Base-by-base conservation (phyloP, 73 alveolate species). In the Durusdinium trenchii region DNA sequence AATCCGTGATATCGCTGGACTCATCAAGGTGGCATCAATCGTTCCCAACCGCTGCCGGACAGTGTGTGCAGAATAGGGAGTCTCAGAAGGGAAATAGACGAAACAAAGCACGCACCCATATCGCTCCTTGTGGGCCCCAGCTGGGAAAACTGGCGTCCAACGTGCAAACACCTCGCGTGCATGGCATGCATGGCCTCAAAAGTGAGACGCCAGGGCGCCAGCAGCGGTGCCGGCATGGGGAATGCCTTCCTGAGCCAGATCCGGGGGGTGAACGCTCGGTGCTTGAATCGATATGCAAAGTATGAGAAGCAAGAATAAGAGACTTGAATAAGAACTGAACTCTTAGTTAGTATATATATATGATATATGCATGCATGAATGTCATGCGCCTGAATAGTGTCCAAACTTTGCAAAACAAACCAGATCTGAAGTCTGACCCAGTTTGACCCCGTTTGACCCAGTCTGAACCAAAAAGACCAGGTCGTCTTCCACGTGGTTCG, bases 201-300 rank as follows among this genome's bases (percentile, higher is more conserved):
- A 0, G 26, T 78, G 38, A 30, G 46, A 14, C 78, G 42, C 91
- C 99, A 99, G 99, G 99, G 99, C 43, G 99, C 99, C 38, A 98
- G 99, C 45, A 99, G 99, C 36, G 99, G 99, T 51, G 99, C 99
- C 96, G 99, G 99, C 35, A 99, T 99, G 99, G 99, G 99, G 83
- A 99, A 99, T 87, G 99, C 99, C 51, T 99, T 99, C 99, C 99
- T 99, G 82, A 99, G 99, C 73, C 99, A 99, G 95, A 99, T 99
- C 94, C 99, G 99, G 76, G 99, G 99, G 57, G 99, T 99, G 46
- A 99, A 99, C 99, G 99, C 84, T 0, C 32, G 89, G 60, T 23
- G 30, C 73, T 0, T 23, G 69, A 57, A 57, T 16, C 32, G n/a
- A n/a, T n/a, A n/a, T n/a, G n/a, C n/a, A n/a, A n/a, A n/a, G n/a